Base-by-base conservation (phyloP, 225 moss, liverwort and hornwort genomes). In the Sphagnum contortum region DNA sequence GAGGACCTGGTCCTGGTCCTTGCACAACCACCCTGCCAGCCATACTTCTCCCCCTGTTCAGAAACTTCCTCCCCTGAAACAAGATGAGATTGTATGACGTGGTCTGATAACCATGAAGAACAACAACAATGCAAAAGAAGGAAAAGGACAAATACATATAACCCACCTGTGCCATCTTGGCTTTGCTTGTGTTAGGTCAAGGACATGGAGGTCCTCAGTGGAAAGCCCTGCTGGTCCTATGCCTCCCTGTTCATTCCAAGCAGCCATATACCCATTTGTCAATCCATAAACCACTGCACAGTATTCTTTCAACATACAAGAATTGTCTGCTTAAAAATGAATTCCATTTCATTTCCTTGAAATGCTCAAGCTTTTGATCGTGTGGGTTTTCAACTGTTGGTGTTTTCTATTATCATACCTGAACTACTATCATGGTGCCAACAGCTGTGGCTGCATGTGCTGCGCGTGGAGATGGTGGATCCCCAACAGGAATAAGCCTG, bases 341-440 rank as follows among this genome's bases (percentile, higher is more conserved):
- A 29, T 1, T 67, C 12, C 59, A 50, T 66, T 12, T 60, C 12
- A 6, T 4, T 57, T 50, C 50, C 56, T 3, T 55, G 53, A 48
- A 9, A 69, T 60, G 66, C 48, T 4, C 3, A 63, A 68, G 49
- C 8, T 52, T 44, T 45, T 72, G 52, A 63, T 48, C 58, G 59
- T 45, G 50, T 51, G 14, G 14, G 29, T 29, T 29, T 29, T 29
- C 29, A 29, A 29, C 29, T 29, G 29, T 29, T 29, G 29, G 29
- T 29, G 29, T 29, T 29, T 29, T 29, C 1, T 29, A 29, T 29
- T 29, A 29, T 58, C 77, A 57, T 62, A 86, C 87, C 87, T 87
- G 83, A 76, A 87, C 83, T 50, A 87, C 87, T 59, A 87, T 83
- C 87, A 87, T 87, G 47, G 87, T 87, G 61, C 86, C 86, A 11